Evolutionary conservation across 495 filamentous ascomycete genomes (phyloP).

Genomic region (Aspergillus hancockii): DNA sequence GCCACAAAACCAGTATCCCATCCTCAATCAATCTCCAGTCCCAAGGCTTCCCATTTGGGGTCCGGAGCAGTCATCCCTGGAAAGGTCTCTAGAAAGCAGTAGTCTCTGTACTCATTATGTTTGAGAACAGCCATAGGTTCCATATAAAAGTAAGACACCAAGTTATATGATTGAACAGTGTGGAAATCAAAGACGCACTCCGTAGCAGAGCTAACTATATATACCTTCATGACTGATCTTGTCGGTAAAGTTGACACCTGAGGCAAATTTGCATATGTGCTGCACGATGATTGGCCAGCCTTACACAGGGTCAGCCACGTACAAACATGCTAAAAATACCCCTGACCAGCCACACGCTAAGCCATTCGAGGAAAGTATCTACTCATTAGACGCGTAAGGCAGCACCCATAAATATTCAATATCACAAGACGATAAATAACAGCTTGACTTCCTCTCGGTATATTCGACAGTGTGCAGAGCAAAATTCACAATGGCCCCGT

Average conservation of each 20-base stretch:
- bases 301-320: slow-evolving; percentile 2
- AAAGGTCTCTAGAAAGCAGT: no score
- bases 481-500: slow-evolving; percentile 34
- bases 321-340: slow-evolving; percentile 6
- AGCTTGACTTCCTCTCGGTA: slow-evolving; percentile 4
- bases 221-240: no score
- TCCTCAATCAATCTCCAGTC: no score
- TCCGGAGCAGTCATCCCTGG: no score
- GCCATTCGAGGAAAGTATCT: background rate
- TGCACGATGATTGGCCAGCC: background rate
- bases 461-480: slow-evolving; percentile 11
- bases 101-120: no score
- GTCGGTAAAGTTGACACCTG: background rate
- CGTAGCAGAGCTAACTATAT: no score
- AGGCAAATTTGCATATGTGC: background rate
- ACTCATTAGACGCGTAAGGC: slow-evolving; percentile 3
- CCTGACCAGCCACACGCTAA: slow-evolving; percentile 4
- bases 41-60: no score
- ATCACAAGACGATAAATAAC: slow-evolving; percentile 7
- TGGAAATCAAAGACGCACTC: no score
- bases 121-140: no score
- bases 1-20: no score
- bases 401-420: background rate
- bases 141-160: no score
- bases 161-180: no score